Evolutionary conservation across 495 filamentous ascomycete genomes (phyloP).

Genomic region (Xylaria nigripes): DNA sequence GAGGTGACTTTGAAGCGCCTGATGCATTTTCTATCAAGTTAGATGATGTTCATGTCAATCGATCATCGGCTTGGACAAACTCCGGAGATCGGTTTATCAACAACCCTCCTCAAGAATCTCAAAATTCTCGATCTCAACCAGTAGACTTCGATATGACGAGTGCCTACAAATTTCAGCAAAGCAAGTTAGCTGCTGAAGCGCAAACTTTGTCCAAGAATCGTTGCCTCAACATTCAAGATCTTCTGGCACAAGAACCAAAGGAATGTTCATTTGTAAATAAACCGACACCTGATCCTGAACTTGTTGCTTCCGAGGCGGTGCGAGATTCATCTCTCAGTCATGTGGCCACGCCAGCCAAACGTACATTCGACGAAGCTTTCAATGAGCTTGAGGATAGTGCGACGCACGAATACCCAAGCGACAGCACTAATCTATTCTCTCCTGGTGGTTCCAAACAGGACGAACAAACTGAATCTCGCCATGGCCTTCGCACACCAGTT

Average conservation of each 20-base stretch:
- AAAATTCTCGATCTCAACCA: conserved; percentile 5
- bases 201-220: conserved; percentile 5
- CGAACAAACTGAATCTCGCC: not conserved
- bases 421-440: not conserved
- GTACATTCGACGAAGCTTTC: conserved; percentile 5
- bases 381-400: not conserved
- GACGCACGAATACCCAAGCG: not conserved
- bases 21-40: conserved; percentile 4
- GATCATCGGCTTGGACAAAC: conserved; percentile 15
- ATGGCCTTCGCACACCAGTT: not conserved
- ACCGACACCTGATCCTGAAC: not conserved
- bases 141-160: conserved; percentile 34
- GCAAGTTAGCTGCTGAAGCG: conserved; percentile 22
- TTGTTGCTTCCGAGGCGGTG: not conserved
- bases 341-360: not conserved
- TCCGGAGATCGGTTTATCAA: conserved; percentile 26
- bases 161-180: conserved; percentile 30
- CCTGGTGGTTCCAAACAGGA: not conserved
- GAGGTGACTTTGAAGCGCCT: not conserved
- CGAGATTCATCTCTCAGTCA: not conserved
- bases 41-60: not conserved
- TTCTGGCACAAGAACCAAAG: conserved; percentile 17
- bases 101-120: conserved; percentile 18
- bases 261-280: not conserved
- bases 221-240: conserved; percentile 18